phyloP scores from a whole-genome alignment of 768 basidiomycete genomes.

The Rhodotorula toruloides region DNA sequence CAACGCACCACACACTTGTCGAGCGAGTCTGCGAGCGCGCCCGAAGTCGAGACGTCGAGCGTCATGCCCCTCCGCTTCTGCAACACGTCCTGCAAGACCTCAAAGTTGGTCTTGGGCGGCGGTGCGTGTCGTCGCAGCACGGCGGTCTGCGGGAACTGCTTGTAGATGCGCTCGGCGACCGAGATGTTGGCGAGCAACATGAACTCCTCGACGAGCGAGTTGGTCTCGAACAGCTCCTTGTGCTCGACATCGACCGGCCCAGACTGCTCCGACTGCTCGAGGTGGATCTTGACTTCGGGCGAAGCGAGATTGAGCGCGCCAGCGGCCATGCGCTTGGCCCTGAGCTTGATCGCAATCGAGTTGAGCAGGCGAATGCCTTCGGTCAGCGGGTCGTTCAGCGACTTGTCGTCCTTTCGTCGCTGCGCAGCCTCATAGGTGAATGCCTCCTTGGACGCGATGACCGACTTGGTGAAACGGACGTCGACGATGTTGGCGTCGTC shows the following conservation, averaged over 20 bases:
- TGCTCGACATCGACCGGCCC: conserved; percentile 63
- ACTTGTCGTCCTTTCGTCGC: conserved; percentile 83
- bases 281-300: conserved; percentile 94
- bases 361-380: conserved; percentile 84
- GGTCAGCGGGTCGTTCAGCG: conserved; percentile 73
- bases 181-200: conserved; percentile 97
- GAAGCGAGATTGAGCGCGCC: conserved; percentile 98
- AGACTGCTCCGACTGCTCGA: conserved; percentile 85
- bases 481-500: conserved; percentile 82
- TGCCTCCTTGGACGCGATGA: conserved; percentile 90
- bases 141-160: conserved; percentile 90
- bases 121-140: conserved; percentile 89
- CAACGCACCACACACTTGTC: conserved; percentile 74
- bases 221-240: conserved; percentile 85
- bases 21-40: conserved; percentile 77
- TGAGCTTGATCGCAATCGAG: conserved; percentile 73
- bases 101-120: conserved; percentile 88
- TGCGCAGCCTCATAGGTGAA: conserved; percentile 98
- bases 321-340: conserved; percentile 78
- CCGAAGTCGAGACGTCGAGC: conserved; percentile 85
- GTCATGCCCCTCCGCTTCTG: conserved; percentile 73
- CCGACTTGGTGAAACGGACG: conserved; percentile 87
- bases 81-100: conserved; percentile 88
- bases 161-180: conserved; percentile 84
- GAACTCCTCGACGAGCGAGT: conserved; percentile 95